Percentiles rank a stretch among this genome's conserved stretches.
phyloP scores from a whole-genome alignment of 257 asterid genomes.

The Solanum acaule region DNA sequence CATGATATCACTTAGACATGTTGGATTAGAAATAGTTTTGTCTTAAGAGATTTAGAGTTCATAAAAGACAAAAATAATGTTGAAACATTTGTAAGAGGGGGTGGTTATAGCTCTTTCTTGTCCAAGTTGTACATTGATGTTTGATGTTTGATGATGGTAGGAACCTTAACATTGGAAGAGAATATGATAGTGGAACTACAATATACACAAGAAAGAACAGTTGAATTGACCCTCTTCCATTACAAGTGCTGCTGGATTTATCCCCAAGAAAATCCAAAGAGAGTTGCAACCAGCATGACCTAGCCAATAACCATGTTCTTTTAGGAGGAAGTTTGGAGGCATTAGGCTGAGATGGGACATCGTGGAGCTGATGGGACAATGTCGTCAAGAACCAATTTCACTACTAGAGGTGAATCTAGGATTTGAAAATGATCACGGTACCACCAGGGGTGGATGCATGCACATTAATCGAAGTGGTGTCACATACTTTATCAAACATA shows the following conservation, averaged over 20 bases:
- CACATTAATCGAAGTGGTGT: background rate
- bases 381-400: background rate
- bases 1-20: background rate
- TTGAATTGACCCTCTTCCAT: slow-evolving; percentile 8
- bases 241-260: background rate
- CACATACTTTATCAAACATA: background rate
- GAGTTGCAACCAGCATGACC: background rate
- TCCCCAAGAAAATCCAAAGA: background rate
- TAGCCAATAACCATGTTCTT: background rate
- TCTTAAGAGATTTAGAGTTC: background rate
- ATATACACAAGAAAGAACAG: slow-evolving; percentile 2
- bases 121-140: slow-evolving; percentile 1
- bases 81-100: background rate
- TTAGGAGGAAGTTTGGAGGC: background rate
- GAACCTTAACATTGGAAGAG: slow-evolving; percentile 8
- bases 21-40: background rate
- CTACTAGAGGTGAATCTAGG: background rate
- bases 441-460: background rate
- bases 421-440: background rate
- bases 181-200: slow-evolving; percentile 1
- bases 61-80: background rate
- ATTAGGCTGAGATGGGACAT: background rate
- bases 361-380: background rate
- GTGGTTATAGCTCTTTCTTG: background rate
- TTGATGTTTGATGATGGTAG: slow-evolving; percentile 3